Conservation (phyloP, 345 rosid species). For the Corchorus capsularis region DNA sequence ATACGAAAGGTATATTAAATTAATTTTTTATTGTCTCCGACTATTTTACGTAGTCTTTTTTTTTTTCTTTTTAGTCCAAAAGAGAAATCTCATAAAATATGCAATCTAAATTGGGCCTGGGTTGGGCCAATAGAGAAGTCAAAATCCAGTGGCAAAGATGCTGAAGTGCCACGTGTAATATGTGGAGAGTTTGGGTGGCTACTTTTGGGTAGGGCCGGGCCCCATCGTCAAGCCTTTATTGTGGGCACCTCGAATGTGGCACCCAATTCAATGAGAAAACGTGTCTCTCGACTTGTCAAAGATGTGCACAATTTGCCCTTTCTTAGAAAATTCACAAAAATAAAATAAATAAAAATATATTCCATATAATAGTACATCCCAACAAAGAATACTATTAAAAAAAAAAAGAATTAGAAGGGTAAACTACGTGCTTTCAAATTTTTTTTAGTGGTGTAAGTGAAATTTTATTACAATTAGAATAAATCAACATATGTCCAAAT, state of each 20-base stretch:
- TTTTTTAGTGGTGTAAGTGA: too few relatives aligned
- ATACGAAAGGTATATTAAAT: too few relatives aligned
- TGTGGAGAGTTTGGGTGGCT: not conserved
- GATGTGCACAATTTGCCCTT: not conserved
- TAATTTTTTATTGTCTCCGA: not conserved
- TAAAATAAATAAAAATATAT: not conserved
- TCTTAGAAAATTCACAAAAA: not conserved
- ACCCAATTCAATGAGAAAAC: slow-evolving; percentile 6
- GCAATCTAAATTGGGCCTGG: not conserved
- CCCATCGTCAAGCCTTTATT: not conserved
- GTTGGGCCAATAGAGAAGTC: not conserved
- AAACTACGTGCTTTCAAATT: not conserved
- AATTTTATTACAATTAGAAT: too few relatives aligned
- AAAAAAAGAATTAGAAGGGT: too few relatives aligned
- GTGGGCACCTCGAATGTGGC: slow-evolving; percentile 12
- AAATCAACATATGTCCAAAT: too few relatives aligned
- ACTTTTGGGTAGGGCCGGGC: not conserved
- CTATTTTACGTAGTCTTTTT: not conserved
- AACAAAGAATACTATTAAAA: not conserved
- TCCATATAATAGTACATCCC: not conserved
- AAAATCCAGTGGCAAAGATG: not conserved
- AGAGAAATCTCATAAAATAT: not conserved
- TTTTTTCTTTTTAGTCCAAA: not conserved
- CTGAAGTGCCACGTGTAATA: not conserved
- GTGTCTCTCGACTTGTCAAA: not conserved